phyloP scores from a whole-genome alignment of 768 basidiomycete genomes.

The Cubamyces lactineus region DNA sequence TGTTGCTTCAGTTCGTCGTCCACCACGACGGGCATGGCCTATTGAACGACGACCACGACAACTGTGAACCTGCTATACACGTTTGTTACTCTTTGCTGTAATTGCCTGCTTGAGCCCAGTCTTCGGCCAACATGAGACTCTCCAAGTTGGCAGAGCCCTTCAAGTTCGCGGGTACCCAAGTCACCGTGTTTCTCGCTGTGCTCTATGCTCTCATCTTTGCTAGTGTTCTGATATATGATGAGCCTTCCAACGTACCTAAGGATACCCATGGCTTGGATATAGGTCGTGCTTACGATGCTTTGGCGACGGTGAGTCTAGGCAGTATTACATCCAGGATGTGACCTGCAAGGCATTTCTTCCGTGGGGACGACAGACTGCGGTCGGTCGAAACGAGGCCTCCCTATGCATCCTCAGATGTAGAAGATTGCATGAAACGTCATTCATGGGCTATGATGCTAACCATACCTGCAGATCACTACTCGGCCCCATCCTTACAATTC shows the following conservation, averaged over 20 bases:
- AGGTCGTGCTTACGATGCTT: conserved; percentile 58
- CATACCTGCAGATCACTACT: conserved; percentile 53
- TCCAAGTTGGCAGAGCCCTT: conserved; percentile 18
- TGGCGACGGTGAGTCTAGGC: conserved; percentile 50
- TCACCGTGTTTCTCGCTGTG: conserved; percentile 49
- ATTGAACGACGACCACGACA: background rate
- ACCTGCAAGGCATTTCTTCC: background rate
- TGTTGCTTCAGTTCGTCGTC: background rate
- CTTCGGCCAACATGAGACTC: background rate
- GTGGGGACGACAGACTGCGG: no score
- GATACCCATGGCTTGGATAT: conserved; percentile 47
- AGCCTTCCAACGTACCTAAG: conserved; percentile 48
- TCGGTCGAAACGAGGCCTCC: no score
- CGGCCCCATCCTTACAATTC: conserved; percentile 81
- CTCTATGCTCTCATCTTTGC: conserved; percentile 53
- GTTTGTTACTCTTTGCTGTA: no score
- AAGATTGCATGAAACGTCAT: no score
- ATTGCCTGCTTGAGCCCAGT: no score
- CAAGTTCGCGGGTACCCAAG: conserved; percentile 45
- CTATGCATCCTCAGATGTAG: no score
- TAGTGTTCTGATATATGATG: conserved; percentile 52
- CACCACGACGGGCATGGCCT: background rate
- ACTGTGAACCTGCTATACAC: no score
- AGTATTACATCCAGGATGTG: background rate
- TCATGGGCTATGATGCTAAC: no score